Evolutionary conservation across 768 basidiomycete species (phyloP), one percentile per base, ranked within the genome.

Genomic region (Coprinopsis cinerea): DNA sequence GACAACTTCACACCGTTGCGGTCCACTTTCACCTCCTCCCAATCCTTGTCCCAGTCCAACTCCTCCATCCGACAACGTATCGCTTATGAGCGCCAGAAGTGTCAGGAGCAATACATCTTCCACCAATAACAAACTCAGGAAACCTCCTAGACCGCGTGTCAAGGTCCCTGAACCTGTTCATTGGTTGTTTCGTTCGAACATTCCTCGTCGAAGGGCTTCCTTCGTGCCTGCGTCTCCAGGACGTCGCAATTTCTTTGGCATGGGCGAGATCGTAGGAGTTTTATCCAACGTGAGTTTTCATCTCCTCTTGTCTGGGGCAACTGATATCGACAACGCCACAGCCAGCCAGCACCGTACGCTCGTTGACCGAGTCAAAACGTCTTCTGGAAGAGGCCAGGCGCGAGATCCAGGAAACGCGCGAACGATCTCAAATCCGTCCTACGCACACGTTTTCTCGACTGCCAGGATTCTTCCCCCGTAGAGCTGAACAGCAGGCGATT

Each of bases 311-410:
- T 20, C 25, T 23, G 24, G 34, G n/a, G 32, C 49, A 30, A 28
- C 4, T 14, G 40, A 22, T 30, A 24, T n/a, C 44, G 9, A 25
- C 42, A 45, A 40, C 14, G 26, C 28, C 14, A 6, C 44, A 91
- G 88, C 89, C 89, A 1, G 81, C 81, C 52, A 82, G 88, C 55
- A 87, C 88, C 2, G 76, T 90, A 1, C 81, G 87, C 23, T 88
- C 84, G 6, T 75, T 92, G 32, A 82, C 85, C 1, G 90, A 92
- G 61, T 87, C 88, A 2, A 82, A 75, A 53, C 78, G 76, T 44
- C 73, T 88, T 45, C 70, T 92, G 1, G 88, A 90, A 15, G 88
- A 92, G 58, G 84, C 88, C 35, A 77, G 84, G 17, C 74, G 77
- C 24, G 90, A 92, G 60, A 79, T 92, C 30, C 72, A 68, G 17